Conservation (phyloP, 345 rosid species). For the Melaleuca quinquenervia region DNA sequence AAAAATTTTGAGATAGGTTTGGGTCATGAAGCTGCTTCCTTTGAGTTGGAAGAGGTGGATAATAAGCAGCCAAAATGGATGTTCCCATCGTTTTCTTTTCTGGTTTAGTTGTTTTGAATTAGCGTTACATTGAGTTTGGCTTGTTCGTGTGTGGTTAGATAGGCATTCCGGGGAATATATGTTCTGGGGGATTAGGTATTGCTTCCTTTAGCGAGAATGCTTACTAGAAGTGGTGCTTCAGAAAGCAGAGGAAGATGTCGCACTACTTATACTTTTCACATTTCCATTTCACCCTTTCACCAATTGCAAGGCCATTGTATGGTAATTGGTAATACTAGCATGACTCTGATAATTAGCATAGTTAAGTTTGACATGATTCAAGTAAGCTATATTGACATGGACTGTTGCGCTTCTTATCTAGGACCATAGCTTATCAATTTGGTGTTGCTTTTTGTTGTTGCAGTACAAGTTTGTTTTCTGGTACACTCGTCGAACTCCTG, state of each 20-base stretch:
- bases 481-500: slow-evolving; percentile 94
- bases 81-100: neutral
- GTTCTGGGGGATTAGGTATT: neutral
- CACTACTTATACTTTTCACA: neutral
- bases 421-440: neutral
- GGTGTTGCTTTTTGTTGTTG: slow-evolving; percentile 4
- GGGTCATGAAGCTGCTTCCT: neutral
- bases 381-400: neutral
- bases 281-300: neutral
- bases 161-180: neutral
- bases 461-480: slow-evolving; percentile 89
- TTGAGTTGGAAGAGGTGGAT: neutral
- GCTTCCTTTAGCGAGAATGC: neutral
- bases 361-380: neutral
- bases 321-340: neutral
- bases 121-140: neutral
- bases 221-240: neutral
- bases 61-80: neutral
- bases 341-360: neutral
- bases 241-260: neutral
- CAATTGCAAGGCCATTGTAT: neutral
- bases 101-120: neutral
- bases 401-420: neutral
- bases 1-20: neutral
- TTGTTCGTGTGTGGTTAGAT: neutral